Conservation (phyloP, 768 basidiomycete genomes). For the Amylocystis lapponica region DNA sequence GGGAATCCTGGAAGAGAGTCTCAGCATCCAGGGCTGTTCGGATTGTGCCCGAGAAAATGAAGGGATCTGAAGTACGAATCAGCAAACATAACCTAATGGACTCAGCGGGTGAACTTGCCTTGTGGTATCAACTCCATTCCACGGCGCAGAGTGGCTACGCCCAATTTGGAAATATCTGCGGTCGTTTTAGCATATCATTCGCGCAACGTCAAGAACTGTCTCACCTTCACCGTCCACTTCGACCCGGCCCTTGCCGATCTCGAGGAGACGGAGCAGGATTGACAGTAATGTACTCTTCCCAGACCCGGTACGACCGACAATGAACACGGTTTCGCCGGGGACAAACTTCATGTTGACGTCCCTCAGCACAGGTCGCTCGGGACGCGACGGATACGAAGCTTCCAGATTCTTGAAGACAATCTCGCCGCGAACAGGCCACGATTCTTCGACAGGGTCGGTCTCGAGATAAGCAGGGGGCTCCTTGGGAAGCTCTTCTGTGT, state of each 20-base stretch:
- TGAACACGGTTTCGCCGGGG: conserved; percentile 44
- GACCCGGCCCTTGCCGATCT: conserved; percentile 1
- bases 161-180: conserved; percentile 23
- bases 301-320: conserved; percentile 46
- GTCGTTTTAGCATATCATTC: too few species aligned
- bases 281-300: conserved; percentile 31
- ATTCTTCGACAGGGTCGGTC: neutral
- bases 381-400: conserved; percentile 39
- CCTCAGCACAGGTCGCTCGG: conserved; percentile 33
- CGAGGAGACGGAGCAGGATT: neutral
- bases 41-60: conserved; percentile 28
- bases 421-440: conserved; percentile 37
- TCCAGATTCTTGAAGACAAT: conserved; percentile 35
- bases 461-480: conserved; percentile 2
- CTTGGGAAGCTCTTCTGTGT: conserved; percentile 10
- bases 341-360: conserved; percentile 43
- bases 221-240: conserved; percentile 4
- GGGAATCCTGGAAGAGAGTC: conserved; percentile 17
- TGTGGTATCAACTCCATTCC: conserved; percentile 27
- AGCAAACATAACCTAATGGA: neutral
- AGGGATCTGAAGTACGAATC: conserved; percentile 18
- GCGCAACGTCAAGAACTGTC: neutral
- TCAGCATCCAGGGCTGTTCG: conserved; percentile 25
- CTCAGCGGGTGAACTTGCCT: conserved; percentile 12
- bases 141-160: conserved; percentile 22